These are phyloP conservation scores for Tuber borchii DNA, from an alignment of 495 filamentous ascomycete species.

Conservation along the genomic window DNA sequence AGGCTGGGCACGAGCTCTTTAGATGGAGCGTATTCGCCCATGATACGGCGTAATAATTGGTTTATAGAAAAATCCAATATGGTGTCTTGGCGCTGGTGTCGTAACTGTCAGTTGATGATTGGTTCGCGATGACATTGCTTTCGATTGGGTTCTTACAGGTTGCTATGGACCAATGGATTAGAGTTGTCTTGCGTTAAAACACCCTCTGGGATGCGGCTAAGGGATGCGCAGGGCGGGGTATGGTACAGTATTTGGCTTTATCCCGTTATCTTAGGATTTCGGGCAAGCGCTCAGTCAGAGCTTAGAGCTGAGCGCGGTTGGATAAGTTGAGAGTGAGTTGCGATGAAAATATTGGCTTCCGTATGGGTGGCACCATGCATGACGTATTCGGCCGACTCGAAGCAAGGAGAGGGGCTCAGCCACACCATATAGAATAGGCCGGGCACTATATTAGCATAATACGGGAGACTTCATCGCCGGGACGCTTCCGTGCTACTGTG, in stretches of 20 bases:
- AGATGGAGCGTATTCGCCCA: background rate
- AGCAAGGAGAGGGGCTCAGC: background rate
- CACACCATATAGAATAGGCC: background rate
- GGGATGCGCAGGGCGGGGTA: no score
- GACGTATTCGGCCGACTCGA: background rate
- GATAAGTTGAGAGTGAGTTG: background rate
- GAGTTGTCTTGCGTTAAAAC: background rate
- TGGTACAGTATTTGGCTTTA: background rate
- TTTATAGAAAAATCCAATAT: background rate
- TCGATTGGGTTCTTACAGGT: background rate
- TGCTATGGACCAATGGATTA: background rate
- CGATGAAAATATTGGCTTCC: background rate
- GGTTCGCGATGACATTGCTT: background rate
- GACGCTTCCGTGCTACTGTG: background rate
- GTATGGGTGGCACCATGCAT: background rate
- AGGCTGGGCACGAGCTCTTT: background rate
- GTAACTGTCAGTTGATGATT: background rate
- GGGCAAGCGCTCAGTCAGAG: background rate
- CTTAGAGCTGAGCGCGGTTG: background rate
- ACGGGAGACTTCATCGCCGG: background rate
- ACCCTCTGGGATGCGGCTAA: background rate
- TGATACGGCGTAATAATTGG: background rate
- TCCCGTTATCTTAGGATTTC: background rate
- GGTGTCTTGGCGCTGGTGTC: background rate
- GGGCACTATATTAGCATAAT: background rate